A percentile compares a stretch with the other conserved stretches of the same genome.
Evolutionary conservation across 2,329 filamentous ascomycete genomes (phyloP).

Genomic region (Leptographium flavum): DNA sequence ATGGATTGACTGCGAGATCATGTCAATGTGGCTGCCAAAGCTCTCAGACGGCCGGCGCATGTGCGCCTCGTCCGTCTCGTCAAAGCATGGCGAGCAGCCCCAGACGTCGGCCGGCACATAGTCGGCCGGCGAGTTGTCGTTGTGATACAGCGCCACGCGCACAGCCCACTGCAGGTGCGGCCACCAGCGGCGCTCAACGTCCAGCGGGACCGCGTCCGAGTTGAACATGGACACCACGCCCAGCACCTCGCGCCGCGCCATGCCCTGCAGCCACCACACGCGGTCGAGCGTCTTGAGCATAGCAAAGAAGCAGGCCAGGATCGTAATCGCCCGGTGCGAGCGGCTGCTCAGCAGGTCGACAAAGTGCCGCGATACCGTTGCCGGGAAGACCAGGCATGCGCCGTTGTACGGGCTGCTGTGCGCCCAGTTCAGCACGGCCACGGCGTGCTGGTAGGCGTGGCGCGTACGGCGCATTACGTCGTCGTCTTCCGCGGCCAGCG

Average conservation of each 20-base stretch:
- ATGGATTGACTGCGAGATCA: conserved; percentile 24
- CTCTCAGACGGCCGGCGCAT: conserved; percentile 11
- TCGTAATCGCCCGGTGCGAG: conserved; percentile 46
- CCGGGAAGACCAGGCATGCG: conserved; percentile 47
- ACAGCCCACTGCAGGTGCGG: conserved; percentile 46
- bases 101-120: conserved; percentile 41
- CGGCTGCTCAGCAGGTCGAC: conserved; percentile 44
- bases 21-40: conserved; percentile 30
- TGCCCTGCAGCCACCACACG: conserved; percentile 58
- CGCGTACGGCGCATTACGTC: conserved; percentile 22
- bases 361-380: conserved; percentile 46
- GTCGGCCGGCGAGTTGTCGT: conserved; percentile 26
- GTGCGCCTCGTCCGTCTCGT: conserved; percentile 21
- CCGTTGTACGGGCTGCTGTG: conserved; percentile 45
- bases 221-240: conserved; percentile 47
- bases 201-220: conserved; percentile 30
- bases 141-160: conserved; percentile 42
- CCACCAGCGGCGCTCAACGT: conserved; percentile 37
- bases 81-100: conserved; percentile 33
- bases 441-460: conserved; percentile 47
- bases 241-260: conserved; percentile 50
- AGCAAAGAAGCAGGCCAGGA: conserved; percentile 53
- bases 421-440: conserved; percentile 53
- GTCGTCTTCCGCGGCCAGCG: conserved; percentile 6
- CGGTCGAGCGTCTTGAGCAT: conserved; percentile 46